phyloP scores from a whole-genome alignment of 2,329 filamentous ascomycete genomes.

The Trichoderma sp. region DNA sequence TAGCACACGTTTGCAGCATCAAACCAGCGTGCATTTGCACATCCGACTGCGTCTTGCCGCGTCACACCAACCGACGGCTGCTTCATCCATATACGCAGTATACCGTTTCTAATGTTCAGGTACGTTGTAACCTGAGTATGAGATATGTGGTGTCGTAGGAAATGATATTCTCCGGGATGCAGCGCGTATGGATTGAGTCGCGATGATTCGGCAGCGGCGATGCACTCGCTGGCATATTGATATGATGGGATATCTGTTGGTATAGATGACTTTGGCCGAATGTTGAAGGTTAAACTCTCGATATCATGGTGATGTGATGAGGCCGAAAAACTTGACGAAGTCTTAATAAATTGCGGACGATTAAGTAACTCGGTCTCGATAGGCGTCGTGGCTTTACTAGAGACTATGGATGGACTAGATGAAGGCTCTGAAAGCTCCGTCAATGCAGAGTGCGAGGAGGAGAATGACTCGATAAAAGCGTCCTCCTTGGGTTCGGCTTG shows the following conservation, averaged over 20 bases:
- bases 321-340: conserved; percentile 31
- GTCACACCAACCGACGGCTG: conserved; percentile 84
- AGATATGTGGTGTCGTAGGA: conserved; percentile 81
- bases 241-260: conserved; percentile 71
- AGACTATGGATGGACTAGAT: conserved; percentile 57
- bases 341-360: conserved; percentile 33
- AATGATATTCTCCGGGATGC: conserved; percentile 79
- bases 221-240: conserved; percentile 89
- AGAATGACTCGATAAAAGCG: conserved; percentile 47
- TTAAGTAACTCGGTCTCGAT: conserved; percentile 46
- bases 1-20: conserved; percentile 86
- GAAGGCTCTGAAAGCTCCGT: conserved; percentile 61
- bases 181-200: conserved; percentile 87
- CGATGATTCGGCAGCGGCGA: conserved; percentile 85
- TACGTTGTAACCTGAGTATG: conserved; percentile 92
- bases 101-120: conserved; percentile 93
- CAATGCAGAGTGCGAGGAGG: conserved; percentile 57
- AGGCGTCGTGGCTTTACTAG: conserved; percentile 68
- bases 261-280: conserved; percentile 80
- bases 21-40: conserved; percentile 87
- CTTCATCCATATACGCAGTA: conserved; percentile 84
- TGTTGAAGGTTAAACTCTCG: conserved; percentile 55
- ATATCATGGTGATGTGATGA: conserved; percentile 39
- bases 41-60: conserved; percentile 84
- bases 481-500: conserved; percentile 31